These are phyloP conservation scores for Mortierella sp. DNA, from an alignment of 371 early-diverging fungal species.

Conservation along the genomic window DNA sequence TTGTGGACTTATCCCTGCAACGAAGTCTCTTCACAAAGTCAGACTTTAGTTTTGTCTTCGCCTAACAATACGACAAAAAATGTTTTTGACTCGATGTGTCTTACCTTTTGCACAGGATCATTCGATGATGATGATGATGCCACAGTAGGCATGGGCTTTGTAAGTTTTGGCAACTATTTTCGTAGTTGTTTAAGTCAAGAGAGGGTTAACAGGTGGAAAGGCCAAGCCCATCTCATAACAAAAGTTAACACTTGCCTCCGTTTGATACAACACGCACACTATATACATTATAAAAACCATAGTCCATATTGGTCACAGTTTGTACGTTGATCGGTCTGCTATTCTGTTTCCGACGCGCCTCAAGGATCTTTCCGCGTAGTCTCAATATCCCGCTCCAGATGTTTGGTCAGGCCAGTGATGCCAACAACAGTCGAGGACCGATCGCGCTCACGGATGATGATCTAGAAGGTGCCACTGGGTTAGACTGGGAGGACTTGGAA, in stretches of 20 bases:
- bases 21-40: too few species aligned
- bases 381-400: conserved; percentile 43
- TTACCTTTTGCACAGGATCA: not conserved
- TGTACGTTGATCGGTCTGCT: conserved; percentile 29
- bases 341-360: conserved; percentile 50
- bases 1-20: too few species aligned
- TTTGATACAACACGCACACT: not conserved
- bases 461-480: conserved; percentile 29
- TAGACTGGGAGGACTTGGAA: conserved; percentile 52
- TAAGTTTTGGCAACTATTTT: too few species aligned
- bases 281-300: not conserved
- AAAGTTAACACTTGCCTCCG: too few species aligned
- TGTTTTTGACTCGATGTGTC: not conserved
- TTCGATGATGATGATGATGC: conserved; percentile 16
- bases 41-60: too few species aligned
- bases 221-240: too few species aligned
- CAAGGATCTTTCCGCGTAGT: conserved; percentile 31
- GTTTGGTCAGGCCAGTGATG: conserved; percentile 21
- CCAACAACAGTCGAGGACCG: conserved; percentile 26
- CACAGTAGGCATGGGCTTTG: conserved; percentile 35
- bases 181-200: too few species aligned
- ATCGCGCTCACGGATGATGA: conserved; percentile 53
- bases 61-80: too few species aligned
- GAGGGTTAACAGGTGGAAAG: too few species aligned
- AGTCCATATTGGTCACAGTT: conserved; percentile 40